Conservation (phyloP, 2,329 filamentous ascomycete species). For the Alternaria brassicae region DNA sequence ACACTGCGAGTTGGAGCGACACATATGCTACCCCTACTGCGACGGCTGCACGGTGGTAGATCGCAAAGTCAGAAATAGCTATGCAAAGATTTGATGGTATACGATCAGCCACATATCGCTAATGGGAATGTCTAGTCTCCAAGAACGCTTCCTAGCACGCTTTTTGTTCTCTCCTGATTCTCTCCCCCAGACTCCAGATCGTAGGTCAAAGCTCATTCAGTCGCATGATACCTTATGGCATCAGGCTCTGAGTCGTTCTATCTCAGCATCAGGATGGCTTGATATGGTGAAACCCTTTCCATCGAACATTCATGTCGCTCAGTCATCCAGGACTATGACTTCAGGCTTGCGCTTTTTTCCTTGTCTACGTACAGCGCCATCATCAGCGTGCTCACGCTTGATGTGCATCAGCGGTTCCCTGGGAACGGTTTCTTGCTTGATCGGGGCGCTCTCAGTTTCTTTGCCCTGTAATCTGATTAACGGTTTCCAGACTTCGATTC, state of each 20-base stretch:
- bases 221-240: neutral
- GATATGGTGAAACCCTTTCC: neutral
- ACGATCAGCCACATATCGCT: neutral
- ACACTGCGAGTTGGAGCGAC: constrained; percentile 31
- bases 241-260: neutral
- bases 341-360: constrained; percentile 9
- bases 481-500: neutral
- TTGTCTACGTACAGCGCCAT: neutral
- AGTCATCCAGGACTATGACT: constrained; percentile 11
- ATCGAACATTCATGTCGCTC: neutral
- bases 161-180: neutral
- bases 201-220: neutral
- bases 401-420: neutral
- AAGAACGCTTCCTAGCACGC: too few species aligned
- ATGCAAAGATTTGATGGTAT: rapidly evolving
- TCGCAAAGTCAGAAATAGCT: neutral
- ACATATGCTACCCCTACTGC: constrained; percentile 22
- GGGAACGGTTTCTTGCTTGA: neutral
- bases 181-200: neutral
- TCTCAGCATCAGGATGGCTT: neutral
- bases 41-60: constrained; percentile 19
- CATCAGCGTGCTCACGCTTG: neutral
- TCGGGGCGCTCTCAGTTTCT: neutral
- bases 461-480: neutral
- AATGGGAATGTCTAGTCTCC: rapidly evolving